Evolutionary conservation across 306 rosid genomes (phyloP).

Genomic region (Dryas octopetala): DNA sequence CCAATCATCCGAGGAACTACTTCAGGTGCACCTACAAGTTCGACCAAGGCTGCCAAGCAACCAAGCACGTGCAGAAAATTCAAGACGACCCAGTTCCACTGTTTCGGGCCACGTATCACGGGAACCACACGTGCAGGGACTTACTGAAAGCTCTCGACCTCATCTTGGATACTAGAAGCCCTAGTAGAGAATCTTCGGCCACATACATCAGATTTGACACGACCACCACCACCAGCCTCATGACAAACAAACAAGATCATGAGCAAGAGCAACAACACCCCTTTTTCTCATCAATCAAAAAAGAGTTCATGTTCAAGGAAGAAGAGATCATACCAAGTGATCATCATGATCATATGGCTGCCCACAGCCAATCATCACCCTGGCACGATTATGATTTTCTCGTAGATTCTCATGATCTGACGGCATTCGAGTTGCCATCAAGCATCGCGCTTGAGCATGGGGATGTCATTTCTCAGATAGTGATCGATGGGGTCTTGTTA

Average conservation of each 20-base stretch:
- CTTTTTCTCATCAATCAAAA: conserved; percentile 10
- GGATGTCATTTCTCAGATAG: neutral
- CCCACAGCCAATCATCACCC: neutral
- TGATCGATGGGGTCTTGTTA: neutral
- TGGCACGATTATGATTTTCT: neutral
- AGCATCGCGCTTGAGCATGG: neutral
- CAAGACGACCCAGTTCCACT: conserved; percentile 45
- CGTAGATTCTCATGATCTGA: neutral
- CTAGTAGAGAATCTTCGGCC: conserved; percentile 28
- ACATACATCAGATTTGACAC: conserved; percentile 39
- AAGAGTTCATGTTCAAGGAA: neutral
- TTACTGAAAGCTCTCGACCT: conserved; percentile 34
- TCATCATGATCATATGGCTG: conserved; percentile 12
- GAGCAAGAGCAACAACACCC: neutral
- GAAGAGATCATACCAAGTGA: neutral
- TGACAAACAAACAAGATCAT: neutral
- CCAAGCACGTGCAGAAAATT: conserved; percentile 63
- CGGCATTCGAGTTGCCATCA: neutral
- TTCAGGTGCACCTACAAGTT: conserved; percentile 66
- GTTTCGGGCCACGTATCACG: conserved; percentile 45
- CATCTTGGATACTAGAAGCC: conserved; percentile 37
- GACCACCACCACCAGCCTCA: neutral
- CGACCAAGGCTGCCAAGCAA: conserved; percentile 68
- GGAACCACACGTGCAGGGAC: conserved; percentile 49
- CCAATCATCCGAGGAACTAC: conserved; percentile 54